phyloP scores from a whole-genome alignment of 768 basidiomycete species.

The Phallus indusiatus region DNA sequence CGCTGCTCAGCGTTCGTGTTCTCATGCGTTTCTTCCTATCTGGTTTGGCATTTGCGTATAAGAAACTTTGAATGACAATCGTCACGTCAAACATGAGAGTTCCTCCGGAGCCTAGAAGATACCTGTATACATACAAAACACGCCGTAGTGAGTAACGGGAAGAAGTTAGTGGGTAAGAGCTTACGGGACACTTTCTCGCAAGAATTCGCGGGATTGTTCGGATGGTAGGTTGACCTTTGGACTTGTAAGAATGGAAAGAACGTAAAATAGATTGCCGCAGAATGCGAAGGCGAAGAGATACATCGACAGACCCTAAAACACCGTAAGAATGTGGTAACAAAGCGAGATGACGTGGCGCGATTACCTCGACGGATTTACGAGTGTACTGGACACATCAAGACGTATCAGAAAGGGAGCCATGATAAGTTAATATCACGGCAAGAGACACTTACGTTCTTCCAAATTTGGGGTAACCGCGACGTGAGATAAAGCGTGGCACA shows the following conservation, averaged over 20 bases:
- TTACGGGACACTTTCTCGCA: conserved; percentile 79
- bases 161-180: conserved; percentile 21
- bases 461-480: conserved; percentile 91
- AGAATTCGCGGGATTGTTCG: conserved; percentile 51
- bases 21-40: background rate
- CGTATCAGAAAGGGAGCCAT: conserved; percentile 2
- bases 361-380: conserved; percentile 82
- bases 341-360: background rate
- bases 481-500: conserved; percentile 92
- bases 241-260: conserved; percentile 77
- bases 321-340: background rate
- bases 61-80: conserved; percentile 76
- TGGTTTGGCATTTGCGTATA: conserved; percentile 37
- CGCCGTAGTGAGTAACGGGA: background rate
- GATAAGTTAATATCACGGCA: background rate
- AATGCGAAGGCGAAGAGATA: conserved; percentile 92
- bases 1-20: background rate
- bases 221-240: conserved; percentile 51
- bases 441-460: conserved; percentile 81
- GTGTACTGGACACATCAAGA: conserved; percentile 43
- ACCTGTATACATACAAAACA: conserved; percentile 40
- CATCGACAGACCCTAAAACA: conserved; percentile 75
- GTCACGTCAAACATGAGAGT: conserved; percentile 90
- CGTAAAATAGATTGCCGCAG: conserved; percentile 89
- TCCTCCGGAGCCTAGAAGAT: conserved; percentile 85